These are phyloP conservation scores for Heliamphora exappendiculata DNA, from an alignment of 148 eudicot genomes.

Conservation along the genomic window DNA sequence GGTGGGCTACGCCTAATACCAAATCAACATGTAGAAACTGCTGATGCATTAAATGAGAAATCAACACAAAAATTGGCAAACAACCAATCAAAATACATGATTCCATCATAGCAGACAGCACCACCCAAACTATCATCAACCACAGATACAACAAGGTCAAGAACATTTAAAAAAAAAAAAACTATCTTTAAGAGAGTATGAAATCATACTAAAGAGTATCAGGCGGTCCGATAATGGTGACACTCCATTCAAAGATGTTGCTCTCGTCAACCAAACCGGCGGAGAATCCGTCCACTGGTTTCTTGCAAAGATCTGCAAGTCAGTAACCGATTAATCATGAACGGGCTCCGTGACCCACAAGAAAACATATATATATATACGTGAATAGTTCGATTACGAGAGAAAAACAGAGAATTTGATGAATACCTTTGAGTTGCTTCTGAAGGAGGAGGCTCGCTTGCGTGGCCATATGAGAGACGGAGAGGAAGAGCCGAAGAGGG, in stretches of 20 bases:
- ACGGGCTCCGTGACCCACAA: background rate
- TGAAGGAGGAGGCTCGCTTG: constrained; percentile 51
- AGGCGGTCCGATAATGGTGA: constrained; percentile 71
- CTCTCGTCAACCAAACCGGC: constrained; percentile 69
- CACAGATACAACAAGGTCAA: background rate
- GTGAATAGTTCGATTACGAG: background rate
- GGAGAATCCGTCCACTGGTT: constrained; percentile 83
- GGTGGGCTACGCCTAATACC: background rate
- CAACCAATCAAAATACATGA: background rate
- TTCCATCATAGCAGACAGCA: background rate
- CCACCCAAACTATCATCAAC: background rate
- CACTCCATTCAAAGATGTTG: constrained; percentile 70
- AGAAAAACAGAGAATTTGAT: background rate
- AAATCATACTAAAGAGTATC: constrained; percentile 51
- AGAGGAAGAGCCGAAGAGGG: no score
- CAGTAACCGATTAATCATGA: background rate
- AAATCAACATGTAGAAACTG: no score
- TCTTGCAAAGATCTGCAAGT: constrained; percentile 49
- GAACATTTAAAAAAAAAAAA: background rate
- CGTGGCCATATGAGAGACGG: constrained; percentile 1
- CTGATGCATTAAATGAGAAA: no score
- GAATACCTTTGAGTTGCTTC: constrained; percentile 42
- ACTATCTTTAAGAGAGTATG: background rate
- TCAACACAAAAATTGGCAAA: no score
- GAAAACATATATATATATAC: background rate